Evolutionary conservation across 345 rosid genomes (phyloP).

Genomic region (Eucalyptus melliodora): DNA sequence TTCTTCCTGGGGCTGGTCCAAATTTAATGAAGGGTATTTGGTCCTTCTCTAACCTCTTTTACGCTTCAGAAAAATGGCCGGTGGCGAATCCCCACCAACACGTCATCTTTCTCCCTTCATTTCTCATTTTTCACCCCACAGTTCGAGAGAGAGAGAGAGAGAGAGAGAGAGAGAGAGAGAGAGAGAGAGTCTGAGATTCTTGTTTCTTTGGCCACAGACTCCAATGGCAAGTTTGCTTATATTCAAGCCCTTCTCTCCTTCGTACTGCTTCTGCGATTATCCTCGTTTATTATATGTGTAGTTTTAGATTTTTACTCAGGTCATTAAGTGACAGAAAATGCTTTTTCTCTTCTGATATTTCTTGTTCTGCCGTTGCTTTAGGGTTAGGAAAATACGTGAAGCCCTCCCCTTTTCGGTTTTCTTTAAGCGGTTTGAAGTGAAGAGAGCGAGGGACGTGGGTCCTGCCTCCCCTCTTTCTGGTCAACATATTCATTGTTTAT

Average conservation of each 20-base stretch:
- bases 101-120: not conserved
- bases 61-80: not conserved
- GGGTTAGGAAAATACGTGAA: not conserved
- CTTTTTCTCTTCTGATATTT: not conserved
- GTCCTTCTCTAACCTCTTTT: not conserved
- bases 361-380: not conserved
- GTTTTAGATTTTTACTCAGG: not conserved
- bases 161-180: not conserved
- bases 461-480: slow-evolving; percentile 30
- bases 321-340: not conserved
- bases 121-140: not conserved
- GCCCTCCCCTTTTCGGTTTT: not conserved
- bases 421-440: not conserved
- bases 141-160: not conserved
- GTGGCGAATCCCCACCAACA: not conserved
- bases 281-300: not conserved
- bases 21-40: not conserved
- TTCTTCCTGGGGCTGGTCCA: not conserved
- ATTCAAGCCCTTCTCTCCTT: not conserved
- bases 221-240: not conserved
- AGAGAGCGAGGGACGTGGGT: slow-evolving; percentile 50
- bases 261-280: not conserved
- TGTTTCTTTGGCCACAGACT: not conserved
- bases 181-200: not conserved
- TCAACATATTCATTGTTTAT: slow-evolving; percentile 16